Evolutionary conservation across 2,329 filamentous ascomycete species (phyloP), one percentile per base, ranked within the genome.

Genomic region (Microcyclospora pomicola): DNA sequence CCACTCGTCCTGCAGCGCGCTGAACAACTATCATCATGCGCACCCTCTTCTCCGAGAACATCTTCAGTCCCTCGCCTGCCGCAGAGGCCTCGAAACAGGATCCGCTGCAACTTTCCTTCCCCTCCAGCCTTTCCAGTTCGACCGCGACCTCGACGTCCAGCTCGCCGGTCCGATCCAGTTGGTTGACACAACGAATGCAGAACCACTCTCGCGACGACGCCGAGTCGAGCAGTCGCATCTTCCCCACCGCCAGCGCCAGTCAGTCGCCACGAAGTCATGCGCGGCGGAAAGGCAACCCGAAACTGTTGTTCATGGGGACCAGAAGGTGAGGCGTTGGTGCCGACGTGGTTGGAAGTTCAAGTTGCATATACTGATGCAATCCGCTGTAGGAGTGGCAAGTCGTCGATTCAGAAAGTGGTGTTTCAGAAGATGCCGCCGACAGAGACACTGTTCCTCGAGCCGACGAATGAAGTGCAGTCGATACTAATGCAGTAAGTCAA

Each of bases 361-460:
- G 19, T 14, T 16, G 33, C 27, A 33, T n/a, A n/a, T 19, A 13
- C 11, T 35, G 29, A 36, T 50, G 29, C 46, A 38, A 34, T 27
- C 13, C 30, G 19, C 16, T 47, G 16, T 49, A 98, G 91, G 66
- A 95, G 87, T 56, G 91, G 91, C 43, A 98, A 98, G 59, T 96
- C 91, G 1, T 98, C 91, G 5, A 96, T 98, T 57, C 91, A 87
- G 16, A 96, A 86, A 55, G 92, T 98, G 34, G 88, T 98, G n/a
- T 96, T 98, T 55, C 87, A 96, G 63, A 98, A 98, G 59, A 78
- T 96, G 56, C 85, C 88, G 2, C 87, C 91, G 2, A 92, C 83
- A 50, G 92, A 98, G 65, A 96, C 91, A 0, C 66, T 98, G 12
- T 98, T 94, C 53, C 72, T 98, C 13, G 91, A 96, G 60, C 93